phyloP scores from a whole-genome alignment of 192 early-diverging fungal species.

The Kickxella alabastrina region DNA sequence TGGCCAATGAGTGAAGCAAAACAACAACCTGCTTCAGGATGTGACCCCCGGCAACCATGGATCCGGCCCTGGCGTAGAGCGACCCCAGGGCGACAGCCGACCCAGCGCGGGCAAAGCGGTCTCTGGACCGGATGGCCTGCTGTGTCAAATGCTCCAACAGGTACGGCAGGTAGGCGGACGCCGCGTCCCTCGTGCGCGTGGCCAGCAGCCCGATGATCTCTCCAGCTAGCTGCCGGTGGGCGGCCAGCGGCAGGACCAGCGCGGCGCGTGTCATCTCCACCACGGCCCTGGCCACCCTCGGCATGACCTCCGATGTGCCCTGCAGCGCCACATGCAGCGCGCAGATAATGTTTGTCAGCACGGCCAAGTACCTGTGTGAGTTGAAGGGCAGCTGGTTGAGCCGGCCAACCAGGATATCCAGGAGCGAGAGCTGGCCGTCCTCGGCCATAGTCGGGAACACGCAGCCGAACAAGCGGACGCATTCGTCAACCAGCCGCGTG shows the following conservation, averaged over 20 bases:
- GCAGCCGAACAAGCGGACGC: conserved; percentile 72
- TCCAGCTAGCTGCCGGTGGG: conserved; percentile 70
- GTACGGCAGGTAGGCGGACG: conserved; percentile 28
- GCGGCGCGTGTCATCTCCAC: conserved; percentile 47
- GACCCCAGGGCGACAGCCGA: conserved; percentile 84
- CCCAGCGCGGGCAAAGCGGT: conserved; percentile 93
- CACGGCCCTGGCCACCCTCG: conserved; percentile 23
- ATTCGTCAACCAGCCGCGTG: conserved; percentile 67
- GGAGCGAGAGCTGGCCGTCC: conserved; percentile 66
- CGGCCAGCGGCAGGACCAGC: conserved; percentile 64
- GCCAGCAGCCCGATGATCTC: conserved; percentile 81
- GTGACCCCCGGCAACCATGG: conserved; percentile 75
- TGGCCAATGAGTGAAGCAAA: conserved; percentile 82
- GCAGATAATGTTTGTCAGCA: conserved; percentile 74
- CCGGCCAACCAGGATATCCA: conserved; percentile 70
- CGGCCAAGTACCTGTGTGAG: conserved; percentile 68
- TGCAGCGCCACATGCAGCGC: conserved; percentile 65
- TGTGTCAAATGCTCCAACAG: conserved; percentile 40
- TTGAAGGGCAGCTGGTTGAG: conserved; percentile 62
- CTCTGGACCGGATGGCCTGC: conserved; percentile 84
- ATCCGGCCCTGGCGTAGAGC: conserved; percentile 83
- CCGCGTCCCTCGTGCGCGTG: conserved; percentile 22
- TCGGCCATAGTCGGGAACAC: conserved; percentile 68
- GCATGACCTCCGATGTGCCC: conserved; percentile 1
- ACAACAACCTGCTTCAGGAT: conserved; percentile 87